These are phyloP conservation scores for Coffea eugenioides DNA, from an alignment of 257 asterid species.

Conservation along the genomic window DNA sequence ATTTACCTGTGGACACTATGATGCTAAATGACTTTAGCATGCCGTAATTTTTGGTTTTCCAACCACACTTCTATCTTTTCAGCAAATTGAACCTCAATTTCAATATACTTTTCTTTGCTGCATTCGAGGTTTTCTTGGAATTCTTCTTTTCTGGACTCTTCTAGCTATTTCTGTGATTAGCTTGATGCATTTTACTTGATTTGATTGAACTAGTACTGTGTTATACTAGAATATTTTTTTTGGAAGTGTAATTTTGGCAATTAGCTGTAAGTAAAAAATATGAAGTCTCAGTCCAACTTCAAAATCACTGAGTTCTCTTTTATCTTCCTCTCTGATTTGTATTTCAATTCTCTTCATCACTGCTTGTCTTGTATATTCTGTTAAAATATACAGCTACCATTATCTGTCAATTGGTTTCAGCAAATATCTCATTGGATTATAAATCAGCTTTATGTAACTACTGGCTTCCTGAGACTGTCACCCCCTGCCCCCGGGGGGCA, in stretches of 20 bases:
- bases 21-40: too few species aligned
- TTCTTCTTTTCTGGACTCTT: conserved; percentile 2
- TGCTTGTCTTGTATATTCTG: not conserved
- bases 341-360: not conserved
- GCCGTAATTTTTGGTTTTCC: not conserved
- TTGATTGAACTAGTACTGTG: not conserved
- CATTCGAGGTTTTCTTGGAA: not conserved
- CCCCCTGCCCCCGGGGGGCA: conserved; percentile 1
- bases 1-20: too few species aligned
- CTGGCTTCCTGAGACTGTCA: not conserved
- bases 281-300: not conserved
- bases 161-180: not conserved
- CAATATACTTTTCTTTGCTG: not conserved
- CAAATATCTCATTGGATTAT: not conserved
- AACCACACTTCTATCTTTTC: not conserved
- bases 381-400: not conserved
- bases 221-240: too few species aligned
- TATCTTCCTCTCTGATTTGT: not conserved
- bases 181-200: not conserved
- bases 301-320: not conserved
- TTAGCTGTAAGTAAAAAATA: not conserved
- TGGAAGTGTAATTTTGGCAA: not conserved
- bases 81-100: not conserved
- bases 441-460: not conserved
- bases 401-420: not conserved